Evolutionary conservation across 345 rosid species (phyloP).

Genomic region (Salix dunnii): DNA sequence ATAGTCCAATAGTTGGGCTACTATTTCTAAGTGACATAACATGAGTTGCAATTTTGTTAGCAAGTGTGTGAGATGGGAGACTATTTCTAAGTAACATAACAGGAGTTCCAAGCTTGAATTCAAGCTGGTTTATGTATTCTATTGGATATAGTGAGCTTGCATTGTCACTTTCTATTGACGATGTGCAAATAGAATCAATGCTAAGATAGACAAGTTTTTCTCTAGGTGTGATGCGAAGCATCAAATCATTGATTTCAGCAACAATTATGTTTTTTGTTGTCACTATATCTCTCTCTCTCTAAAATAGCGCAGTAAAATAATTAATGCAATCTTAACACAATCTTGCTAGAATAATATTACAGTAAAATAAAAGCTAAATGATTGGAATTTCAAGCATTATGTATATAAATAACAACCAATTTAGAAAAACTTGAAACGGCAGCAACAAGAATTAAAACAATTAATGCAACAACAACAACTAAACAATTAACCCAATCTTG

Average conservation of each 20-base stretch:
- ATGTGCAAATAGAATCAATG: neutral
- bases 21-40: conserved; percentile 5
- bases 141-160: neutral
- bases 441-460: too few relatives aligned
- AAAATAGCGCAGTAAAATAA: too few relatives aligned
- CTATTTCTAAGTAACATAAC: conserved; percentile 6
- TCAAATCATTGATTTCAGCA: neutral
- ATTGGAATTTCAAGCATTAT: too few relatives aligned
- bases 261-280: neutral
- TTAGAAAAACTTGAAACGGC: too few relatives aligned
- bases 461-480: too few relatives aligned
- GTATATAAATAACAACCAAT: too few relatives aligned
- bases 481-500: too few relatives aligned
- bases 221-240: neutral
- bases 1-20: neutral
- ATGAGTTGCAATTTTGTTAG: neutral
- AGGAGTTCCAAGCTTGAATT: neutral
- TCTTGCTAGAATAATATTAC: too few relatives aligned
- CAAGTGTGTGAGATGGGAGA: too few relatives aligned
- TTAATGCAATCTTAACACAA: too few relatives aligned
- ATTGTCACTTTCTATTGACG: neutral
- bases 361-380: too few relatives aligned
- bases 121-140: neutral
- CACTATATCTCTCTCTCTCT: neutral
- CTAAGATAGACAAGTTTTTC: neutral